Conservation (phyloP, 352 stramenopile species). For the Globisporangium apiculatum region DNA sequence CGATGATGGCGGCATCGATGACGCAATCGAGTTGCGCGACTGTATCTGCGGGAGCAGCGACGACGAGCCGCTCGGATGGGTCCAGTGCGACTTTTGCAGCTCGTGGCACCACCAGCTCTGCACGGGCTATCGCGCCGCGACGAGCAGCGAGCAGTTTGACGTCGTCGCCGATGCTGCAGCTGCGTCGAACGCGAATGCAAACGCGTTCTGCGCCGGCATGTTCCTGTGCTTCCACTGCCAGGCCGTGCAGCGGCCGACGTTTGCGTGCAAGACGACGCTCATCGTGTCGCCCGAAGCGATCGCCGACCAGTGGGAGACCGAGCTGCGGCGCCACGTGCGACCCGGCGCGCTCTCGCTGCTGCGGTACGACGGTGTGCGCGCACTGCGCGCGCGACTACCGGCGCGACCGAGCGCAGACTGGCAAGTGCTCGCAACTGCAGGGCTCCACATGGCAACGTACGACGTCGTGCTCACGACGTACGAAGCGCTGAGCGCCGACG, state of each 20-base stretch:
- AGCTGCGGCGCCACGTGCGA: conserved; percentile 80
- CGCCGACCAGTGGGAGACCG: conserved; percentile 84
- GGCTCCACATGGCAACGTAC: conserved; percentile 53
- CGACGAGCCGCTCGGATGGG: conserved; percentile 29
- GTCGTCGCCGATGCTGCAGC: neutral
- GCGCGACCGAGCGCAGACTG: conserved; percentile 37
- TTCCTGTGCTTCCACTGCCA: conserved; percentile 73
- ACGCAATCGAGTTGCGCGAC: conserved; percentile 2
- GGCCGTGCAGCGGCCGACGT: conserved; percentile 22
- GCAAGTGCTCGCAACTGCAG: conserved; percentile 38
- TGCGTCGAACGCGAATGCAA: neutral
- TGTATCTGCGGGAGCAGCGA: conserved; percentile 53
- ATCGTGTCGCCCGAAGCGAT: conserved; percentile 91
- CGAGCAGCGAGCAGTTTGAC: neutral
- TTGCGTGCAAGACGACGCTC: conserved; percentile 77
- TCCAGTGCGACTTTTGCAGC: conserved; percentile 43
- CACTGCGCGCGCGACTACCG: conserved; percentile 26
- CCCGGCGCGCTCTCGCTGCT: conserved; percentile 39
- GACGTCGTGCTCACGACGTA: conserved; percentile 93
- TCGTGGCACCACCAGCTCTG: conserved; percentile 65
- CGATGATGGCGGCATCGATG: neutral
- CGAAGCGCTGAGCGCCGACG: conserved; percentile 72
- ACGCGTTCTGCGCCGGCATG: conserved; percentile 8
- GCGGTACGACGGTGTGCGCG: conserved; percentile 49
- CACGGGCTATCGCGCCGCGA: conserved; percentile 23